phyloP scores from a whole-genome alignment of 2,329 filamentous ascomycete genomes.

The Colletotrichum sp. region DNA sequence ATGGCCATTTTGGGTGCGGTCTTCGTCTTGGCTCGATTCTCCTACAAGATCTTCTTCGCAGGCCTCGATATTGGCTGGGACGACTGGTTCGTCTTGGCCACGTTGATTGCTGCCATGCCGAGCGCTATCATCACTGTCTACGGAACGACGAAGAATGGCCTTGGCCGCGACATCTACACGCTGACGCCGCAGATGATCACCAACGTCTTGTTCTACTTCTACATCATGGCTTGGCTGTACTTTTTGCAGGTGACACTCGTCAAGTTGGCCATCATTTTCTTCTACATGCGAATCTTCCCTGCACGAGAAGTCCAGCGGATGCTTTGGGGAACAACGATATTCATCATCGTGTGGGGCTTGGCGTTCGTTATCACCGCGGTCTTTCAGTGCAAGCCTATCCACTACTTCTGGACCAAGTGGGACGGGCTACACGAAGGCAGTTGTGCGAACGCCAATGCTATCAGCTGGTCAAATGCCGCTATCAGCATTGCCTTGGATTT shows the following conservation, averaged over 20 bases:
- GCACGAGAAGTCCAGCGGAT: slow-evolving; percentile 33
- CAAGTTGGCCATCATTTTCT: slow-evolving; percentile 53
- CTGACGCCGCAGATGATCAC: slow-evolving; percentile 43
- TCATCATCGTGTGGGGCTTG: slow-evolving; percentile 39
- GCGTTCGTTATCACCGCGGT: slow-evolving; percentile 43
- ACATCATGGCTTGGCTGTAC: slow-evolving; percentile 44
- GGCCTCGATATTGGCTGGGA: slow-evolving; percentile 37
- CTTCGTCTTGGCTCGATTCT: slow-evolving; percentile 42
- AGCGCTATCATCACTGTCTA: slow-evolving; percentile 33
- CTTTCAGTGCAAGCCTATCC: slow-evolving; percentile 53
- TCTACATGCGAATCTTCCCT: slow-evolving; percentile 58
- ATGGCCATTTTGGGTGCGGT: slow-evolving; percentile 38
- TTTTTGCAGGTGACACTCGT: slow-evolving; percentile 46
- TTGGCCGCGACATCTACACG: slow-evolving; percentile 53
- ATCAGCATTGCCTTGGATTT: slow-evolving; percentile 54
- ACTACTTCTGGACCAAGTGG: slow-evolving; percentile 57
- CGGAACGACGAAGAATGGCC: slow-evolving; percentile 36
- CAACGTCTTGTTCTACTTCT: slow-evolving; percentile 42
- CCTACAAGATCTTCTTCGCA: slow-evolving; percentile 33
- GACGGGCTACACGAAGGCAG: slow-evolving; percentile 46
- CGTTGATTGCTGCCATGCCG: slow-evolving; percentile 30
- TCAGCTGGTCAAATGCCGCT: slow-evolving; percentile 51
- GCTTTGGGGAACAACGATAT: slow-evolving; percentile 40
- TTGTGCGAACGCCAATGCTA: slow-evolving; percentile 49
- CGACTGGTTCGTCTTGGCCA: slow-evolving; percentile 37